Percentiles rank a stretch among this genome's conserved stretches.
These are phyloP conservation scores for Coccomyxa sp. DNA, from an alignment of 139 green algal genomes.

Conservation along the genomic window DNA sequence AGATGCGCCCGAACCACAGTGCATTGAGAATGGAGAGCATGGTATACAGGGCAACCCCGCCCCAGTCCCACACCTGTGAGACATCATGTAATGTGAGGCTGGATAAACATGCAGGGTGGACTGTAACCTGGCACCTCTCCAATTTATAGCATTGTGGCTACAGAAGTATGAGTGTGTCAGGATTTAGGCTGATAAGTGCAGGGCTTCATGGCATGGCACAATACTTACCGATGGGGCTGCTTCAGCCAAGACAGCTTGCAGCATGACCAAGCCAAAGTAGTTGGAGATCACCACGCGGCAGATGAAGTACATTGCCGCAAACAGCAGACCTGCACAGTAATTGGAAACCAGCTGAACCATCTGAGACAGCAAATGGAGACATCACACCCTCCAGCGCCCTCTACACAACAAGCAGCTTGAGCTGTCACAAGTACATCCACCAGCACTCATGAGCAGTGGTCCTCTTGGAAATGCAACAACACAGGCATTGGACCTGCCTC, in stretches of 20 bases:
- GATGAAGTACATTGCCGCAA: conserved; percentile 30
- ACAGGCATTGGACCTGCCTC: background rate
- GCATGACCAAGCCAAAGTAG: background rate
- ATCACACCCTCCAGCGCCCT: background rate
- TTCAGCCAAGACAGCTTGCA: background rate
- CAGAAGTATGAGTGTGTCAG: background rate
- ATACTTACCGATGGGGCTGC: too few species aligned
- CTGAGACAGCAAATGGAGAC: background rate
- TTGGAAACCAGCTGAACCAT: background rate
- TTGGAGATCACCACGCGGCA: conserved; percentile 26
- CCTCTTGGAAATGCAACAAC: background rate
- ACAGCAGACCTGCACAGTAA: conserved; percentile 13
- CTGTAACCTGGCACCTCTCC: background rate
- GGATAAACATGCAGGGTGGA: background rate
- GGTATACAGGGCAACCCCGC: conserved; percentile 16
- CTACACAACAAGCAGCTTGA: background rate
- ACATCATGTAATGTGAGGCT: background rate
- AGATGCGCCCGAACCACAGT: conserved; percentile 17
- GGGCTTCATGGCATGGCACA: conserved; percentile 4
- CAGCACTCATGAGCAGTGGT: background rate
- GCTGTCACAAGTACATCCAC: background rate
- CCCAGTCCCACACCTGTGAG: conserved; percentile 12
- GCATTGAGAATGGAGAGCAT: conserved; percentile 14
- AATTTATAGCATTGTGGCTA: background rate
- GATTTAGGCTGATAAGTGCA: background rate